phyloP scores from a whole-genome alignment of 1,284 basidiomycete species.

The Coniophora puteana region DNA sequence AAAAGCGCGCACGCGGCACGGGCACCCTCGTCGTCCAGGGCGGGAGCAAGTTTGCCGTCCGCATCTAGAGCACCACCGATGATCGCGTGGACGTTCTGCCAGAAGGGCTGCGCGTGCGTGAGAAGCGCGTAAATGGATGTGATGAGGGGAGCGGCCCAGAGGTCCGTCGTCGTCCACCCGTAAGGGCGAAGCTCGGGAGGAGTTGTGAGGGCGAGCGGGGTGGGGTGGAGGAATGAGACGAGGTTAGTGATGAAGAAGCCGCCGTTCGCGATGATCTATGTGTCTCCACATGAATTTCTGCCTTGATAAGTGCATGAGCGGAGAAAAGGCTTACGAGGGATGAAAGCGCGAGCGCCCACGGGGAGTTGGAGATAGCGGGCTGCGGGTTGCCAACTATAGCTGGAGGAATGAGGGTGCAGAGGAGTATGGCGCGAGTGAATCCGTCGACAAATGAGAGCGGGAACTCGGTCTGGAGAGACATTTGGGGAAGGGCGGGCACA shows the following conservation, averaged over 20 bases:
- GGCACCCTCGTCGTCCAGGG: conserved; percentile 56
- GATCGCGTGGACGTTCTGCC: conserved; percentile 55
- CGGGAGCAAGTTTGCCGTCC: conserved; percentile 34
- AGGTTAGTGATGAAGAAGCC: conserved; percentile 72
- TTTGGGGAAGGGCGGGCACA: conserved; percentile 51
- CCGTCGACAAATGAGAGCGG: conserved; percentile 65
- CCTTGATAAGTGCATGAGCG: conserved; percentile 1
- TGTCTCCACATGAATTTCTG: neutral
- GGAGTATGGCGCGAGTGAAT: conserved; percentile 63
- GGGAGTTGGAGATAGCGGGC: conserved; percentile 49
- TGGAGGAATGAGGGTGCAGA: conserved; percentile 69
- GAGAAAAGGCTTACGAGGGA: conserved; percentile 54
- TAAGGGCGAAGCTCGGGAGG: conserved; percentile 67
- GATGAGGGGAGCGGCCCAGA: conserved; percentile 71
- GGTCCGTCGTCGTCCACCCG: conserved; percentile 71
- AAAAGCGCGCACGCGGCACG: conserved; percentile 64
- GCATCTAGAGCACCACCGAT: conserved; percentile 36
- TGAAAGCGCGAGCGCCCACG: conserved; percentile 67
- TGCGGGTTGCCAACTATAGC: conserved; percentile 50
- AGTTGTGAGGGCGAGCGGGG: conserved; percentile 56
- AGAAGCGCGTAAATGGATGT: conserved; percentile 70
- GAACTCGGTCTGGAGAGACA: conserved; percentile 52
- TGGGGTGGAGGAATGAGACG: conserved; percentile 66
- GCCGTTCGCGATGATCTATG: conserved; percentile 64
- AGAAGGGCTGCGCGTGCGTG: conserved; percentile 77